Percentiles rank a stretch among this genome's conserved stretches.
These are phyloP conservation scores for Trametes cinnabarina DNA, from an alignment of 768 basidiomycete genomes.

Conservation along the genomic window DNA sequence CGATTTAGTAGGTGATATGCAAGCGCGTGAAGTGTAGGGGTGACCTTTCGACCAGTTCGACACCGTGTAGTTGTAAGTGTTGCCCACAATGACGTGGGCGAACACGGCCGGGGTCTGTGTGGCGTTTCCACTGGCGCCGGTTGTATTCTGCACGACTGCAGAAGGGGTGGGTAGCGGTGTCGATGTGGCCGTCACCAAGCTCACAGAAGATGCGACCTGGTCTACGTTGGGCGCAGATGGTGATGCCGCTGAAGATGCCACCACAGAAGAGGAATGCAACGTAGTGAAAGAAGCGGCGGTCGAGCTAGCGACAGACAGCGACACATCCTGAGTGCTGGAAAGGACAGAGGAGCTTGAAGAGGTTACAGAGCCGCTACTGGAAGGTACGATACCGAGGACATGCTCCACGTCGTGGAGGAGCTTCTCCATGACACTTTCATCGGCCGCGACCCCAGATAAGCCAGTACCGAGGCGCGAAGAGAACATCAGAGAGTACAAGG, in stretches of 20 bases:
- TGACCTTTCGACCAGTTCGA: slow-evolving; percentile 40
- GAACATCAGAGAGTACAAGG: slow-evolving; percentile 2
- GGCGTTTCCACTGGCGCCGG: not conserved
- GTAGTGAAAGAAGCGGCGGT: not conserved
- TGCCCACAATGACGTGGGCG: slow-evolving; percentile 47
- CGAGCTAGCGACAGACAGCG: not conserved
- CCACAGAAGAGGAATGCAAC: not conserved
- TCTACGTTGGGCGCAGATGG: not conserved
- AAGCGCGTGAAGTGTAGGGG: not conserved
- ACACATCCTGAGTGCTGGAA: not conserved
- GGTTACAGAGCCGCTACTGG: not conserved
- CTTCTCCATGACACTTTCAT: not conserved
- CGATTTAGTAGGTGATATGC: no score
- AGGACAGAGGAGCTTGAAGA: not conserved
- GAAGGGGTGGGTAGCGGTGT: no score
- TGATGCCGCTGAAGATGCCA: not conserved
- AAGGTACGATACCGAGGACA: slow-evolving; percentile 6
- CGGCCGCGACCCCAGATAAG: not conserved
- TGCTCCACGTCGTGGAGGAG: not conserved
- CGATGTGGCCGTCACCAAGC: not conserved
- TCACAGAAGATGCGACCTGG: not conserved
- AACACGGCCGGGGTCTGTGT: slow-evolving; percentile 25
- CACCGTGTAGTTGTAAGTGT: slow-evolving; percentile 58
- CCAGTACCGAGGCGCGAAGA: not conserved
- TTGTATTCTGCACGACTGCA: not conserved